A percentile compares a stretch with the other conserved stretches of the same genome.
Conservation (phyloP, 2,329 filamentous ascomycete species). For the Colletotrichum cuscutae region DNA sequence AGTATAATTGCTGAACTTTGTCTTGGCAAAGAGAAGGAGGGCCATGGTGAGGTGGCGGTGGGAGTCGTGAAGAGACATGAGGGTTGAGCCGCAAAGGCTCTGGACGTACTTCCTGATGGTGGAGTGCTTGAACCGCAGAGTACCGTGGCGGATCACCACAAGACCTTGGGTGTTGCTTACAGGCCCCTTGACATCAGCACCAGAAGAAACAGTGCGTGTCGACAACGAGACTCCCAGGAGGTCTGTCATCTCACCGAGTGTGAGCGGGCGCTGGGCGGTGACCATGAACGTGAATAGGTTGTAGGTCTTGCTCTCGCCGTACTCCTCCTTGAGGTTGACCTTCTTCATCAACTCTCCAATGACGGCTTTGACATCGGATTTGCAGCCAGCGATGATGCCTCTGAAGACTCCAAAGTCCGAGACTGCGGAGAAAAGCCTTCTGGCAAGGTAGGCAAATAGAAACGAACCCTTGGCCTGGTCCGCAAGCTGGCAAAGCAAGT, state of each 20-base stretch:
- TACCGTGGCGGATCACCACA: conserved; percentile 46
- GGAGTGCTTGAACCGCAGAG: conserved; percentile 50
- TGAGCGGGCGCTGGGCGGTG: conserved; percentile 44
- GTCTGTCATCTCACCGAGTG: conserved; percentile 44
- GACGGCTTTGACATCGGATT: conserved; percentile 38
- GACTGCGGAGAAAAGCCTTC: conserved; percentile 39
- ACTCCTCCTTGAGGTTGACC: conserved; percentile 39
- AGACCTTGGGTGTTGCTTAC: conserved; percentile 39
- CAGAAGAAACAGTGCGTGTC: conserved; percentile 35
- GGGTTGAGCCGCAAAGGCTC: conserved; percentile 45
- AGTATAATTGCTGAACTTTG: conserved; percentile 37
- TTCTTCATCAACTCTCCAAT: conserved; percentile 41
- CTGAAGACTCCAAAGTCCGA: conserved; percentile 38
- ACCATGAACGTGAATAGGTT: conserved; percentile 48
- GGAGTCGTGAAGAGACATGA: conserved; percentile 46
- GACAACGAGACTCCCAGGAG: conserved; percentile 44
- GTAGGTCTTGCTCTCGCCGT: conserved; percentile 36
- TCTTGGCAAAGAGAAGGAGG: conserved; percentile 48
- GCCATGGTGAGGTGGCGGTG: conserved; percentile 46
- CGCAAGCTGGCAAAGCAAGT: conserved; percentile 44
- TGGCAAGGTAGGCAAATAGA: conserved; percentile 49
- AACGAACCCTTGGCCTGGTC: conserved; percentile 48
- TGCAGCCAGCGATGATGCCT: conserved; percentile 39
- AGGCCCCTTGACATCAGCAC: conserved; percentile 31
- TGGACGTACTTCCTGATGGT: conserved; percentile 44